Conservation (phyloP, 1,139 yeast species). For the Groenewaldozyma auringiensis region DNA sequence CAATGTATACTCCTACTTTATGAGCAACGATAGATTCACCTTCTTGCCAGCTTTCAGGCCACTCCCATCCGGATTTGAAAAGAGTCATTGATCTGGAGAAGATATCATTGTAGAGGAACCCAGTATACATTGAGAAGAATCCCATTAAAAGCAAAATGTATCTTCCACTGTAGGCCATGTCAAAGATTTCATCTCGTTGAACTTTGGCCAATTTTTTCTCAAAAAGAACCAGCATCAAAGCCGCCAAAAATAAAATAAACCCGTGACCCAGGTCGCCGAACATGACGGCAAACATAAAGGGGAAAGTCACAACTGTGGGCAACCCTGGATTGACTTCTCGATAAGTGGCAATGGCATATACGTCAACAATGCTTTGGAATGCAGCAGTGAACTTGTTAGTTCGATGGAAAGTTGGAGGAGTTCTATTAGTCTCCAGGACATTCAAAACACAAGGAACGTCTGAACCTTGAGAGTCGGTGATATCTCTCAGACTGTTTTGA, state of each 20-base stretch:
- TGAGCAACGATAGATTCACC: slow-evolving; percentile 59
- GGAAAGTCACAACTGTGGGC: slow-evolving; percentile 91
- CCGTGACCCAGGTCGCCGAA: slow-evolving; percentile 99
- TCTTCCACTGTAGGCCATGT: slow-evolving; percentile 92
- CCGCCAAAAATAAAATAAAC: slow-evolving; percentile 64
- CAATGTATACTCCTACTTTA: slow-evolving; percentile 59
- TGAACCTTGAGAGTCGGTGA: slow-evolving; percentile 48
- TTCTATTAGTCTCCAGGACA: slow-evolving; percentile 67
- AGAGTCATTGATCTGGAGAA: slow-evolving; percentile 85
- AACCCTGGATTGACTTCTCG: slow-evolving; percentile 95
- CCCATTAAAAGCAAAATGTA: slow-evolving; percentile 91
- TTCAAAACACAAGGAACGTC: slow-evolving; percentile 72
- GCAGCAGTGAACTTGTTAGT: slow-evolving; percentile 89
- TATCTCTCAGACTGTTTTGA: slow-evolving; percentile 43
- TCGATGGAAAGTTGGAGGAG: slow-evolving; percentile 90
- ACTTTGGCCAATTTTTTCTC: slow-evolving; percentile 58
- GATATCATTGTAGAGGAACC: slow-evolving; percentile 84
- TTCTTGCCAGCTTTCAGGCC: slow-evolving; percentile 65
- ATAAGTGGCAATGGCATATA: slow-evolving; percentile 89
- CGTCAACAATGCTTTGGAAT: slow-evolving; percentile 88
- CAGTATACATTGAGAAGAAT: slow-evolving; percentile 84
- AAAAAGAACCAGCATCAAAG: slow-evolving; percentile 57
- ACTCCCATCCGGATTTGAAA: slow-evolving; percentile 83
- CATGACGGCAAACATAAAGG: slow-evolving; percentile 98
- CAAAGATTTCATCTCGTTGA: slow-evolving; percentile 87